phyloP scores from a whole-genome alignment of 2,329 filamentous ascomycete genomes.

The Aspergillus tanneri region DNA sequence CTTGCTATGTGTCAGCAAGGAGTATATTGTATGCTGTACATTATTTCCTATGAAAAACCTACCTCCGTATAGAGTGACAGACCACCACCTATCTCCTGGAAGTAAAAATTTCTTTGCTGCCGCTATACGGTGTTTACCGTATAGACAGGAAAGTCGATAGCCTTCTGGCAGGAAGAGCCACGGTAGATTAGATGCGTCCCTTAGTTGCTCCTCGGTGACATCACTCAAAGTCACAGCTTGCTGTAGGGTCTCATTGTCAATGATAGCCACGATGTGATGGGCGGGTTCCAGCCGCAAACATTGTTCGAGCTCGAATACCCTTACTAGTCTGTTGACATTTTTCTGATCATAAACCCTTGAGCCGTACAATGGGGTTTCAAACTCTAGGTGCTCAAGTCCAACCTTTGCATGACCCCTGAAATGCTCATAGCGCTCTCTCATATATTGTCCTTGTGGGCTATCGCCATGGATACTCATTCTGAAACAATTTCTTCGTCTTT shows the following conservation, averaged over 20 bases:
- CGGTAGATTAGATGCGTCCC: background rate
- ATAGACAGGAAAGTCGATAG: background rate
- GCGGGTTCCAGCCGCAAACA: background rate
- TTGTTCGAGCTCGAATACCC: background rate
- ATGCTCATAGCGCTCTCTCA: background rate
- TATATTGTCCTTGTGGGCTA: background rate
- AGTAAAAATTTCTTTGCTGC: constrained; percentile 1
- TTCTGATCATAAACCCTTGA: background rate
- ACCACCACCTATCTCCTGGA: background rate
- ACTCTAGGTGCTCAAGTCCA: background rate
- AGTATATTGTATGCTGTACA: background rate
- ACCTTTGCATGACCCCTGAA: background rate
- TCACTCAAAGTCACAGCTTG: background rate
- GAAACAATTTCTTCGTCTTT: background rate
- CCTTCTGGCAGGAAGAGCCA: background rate
- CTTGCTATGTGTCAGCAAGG: no score
- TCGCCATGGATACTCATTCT: background rate
- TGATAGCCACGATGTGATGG: background rate
- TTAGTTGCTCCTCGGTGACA: background rate
- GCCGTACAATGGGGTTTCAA: background rate
- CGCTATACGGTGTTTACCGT: background rate
- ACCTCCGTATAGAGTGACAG: background rate
- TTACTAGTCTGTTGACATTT: background rate
- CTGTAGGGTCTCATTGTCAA: background rate
- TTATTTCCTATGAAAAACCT: background rate